Conservation (phyloP, 495 filamentous ascomycete species). For the Baudoinia panamericana region DNA sequence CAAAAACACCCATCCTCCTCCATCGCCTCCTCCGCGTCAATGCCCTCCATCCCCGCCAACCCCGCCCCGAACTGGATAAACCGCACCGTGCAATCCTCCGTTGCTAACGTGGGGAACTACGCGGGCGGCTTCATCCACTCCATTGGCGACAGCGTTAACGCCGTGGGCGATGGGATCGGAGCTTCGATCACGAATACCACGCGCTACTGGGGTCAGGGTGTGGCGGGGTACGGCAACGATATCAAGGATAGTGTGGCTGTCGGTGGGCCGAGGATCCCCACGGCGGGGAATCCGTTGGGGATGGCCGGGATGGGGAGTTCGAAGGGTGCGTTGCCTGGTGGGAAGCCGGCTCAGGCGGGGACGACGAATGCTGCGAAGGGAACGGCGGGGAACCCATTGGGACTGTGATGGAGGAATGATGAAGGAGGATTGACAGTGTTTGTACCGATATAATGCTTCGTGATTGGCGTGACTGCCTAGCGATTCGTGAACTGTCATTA, state of each 20-base stretch:
- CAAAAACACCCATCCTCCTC: no score
- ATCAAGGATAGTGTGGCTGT: slow-evolving; percentile 36
- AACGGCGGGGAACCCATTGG: slow-evolving; percentile 23
- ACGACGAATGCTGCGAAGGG: slow-evolving; percentile 15
- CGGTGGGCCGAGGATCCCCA: slow-evolving; percentile 26
- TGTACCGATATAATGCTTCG: neutral
- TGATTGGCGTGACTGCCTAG: neutral
- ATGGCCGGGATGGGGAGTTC: slow-evolving; percentile 21
- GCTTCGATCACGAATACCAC: slow-evolving; percentile 28
- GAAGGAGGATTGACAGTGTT: no score
- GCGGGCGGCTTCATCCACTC: slow-evolving; percentile 26
- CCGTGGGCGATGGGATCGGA: slow-evolving; percentile 31
- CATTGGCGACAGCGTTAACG: slow-evolving; percentile 30
- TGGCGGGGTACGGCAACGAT: slow-evolving; percentile 36
- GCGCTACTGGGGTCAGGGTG: slow-evolving; percentile 31
- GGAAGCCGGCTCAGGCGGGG: slow-evolving; percentile 13
- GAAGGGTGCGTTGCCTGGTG: slow-evolving; percentile 9
- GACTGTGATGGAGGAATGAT: slow-evolving; percentile 10
- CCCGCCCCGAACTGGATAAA: slow-evolving; percentile 33
- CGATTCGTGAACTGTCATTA: neutral
- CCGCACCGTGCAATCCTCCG: slow-evolving; percentile 22
- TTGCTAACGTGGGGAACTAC: slow-evolving; percentile 27
- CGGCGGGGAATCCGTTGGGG: slow-evolving; percentile 33
- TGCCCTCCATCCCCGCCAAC: no score
- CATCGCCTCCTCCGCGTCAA: neutral